phyloP scores from a whole-genome alignment of 2,329 filamentous ascomycete species.

The Venturia aucupariae region DNA sequence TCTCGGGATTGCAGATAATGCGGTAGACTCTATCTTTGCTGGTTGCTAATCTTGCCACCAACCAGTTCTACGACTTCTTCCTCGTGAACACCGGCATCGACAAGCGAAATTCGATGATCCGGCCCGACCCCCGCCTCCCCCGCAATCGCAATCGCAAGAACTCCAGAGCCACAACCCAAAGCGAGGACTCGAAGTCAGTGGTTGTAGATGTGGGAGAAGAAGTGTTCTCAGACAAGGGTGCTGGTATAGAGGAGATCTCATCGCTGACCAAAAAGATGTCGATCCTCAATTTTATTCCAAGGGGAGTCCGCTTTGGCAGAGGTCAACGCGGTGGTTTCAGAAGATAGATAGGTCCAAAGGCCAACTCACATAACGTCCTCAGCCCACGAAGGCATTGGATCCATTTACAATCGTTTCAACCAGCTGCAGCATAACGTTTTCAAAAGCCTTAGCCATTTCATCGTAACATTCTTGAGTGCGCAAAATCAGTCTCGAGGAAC shows the following conservation, averaged over 20 bases:
- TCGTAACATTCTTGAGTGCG: neutral
- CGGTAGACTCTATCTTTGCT: neutral
- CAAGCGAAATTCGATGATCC: slow-evolving; percentile 67
- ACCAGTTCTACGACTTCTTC: slow-evolving; percentile 70
- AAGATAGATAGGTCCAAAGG: neutral
- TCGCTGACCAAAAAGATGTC: slow-evolving; percentile 59
- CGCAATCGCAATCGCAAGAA: neutral
- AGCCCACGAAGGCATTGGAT: neutral
- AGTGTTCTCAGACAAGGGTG: neutral
- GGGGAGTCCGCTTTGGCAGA: slow-evolving; percentile 56
- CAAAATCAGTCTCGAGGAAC: neutral
- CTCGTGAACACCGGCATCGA: slow-evolving; percentile 88
- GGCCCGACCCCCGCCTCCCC: neutral
- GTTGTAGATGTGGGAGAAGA: neutral
- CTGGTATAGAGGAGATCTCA: slow-evolving; percentile 13
- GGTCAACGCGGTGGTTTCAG: slow-evolving; percentile 21
- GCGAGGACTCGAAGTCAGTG: neutral
- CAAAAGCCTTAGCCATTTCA: neutral
- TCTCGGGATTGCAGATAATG: neutral
- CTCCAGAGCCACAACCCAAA: neutral
- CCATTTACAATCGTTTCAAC: neutral
- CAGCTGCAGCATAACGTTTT: neutral
- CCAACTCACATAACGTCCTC: neutral
- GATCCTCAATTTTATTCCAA: slow-evolving; percentile 60
- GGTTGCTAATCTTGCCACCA: neutral